Conservation (phyloP, 208 protist species). For the Leishmania amazonensis region DNA sequence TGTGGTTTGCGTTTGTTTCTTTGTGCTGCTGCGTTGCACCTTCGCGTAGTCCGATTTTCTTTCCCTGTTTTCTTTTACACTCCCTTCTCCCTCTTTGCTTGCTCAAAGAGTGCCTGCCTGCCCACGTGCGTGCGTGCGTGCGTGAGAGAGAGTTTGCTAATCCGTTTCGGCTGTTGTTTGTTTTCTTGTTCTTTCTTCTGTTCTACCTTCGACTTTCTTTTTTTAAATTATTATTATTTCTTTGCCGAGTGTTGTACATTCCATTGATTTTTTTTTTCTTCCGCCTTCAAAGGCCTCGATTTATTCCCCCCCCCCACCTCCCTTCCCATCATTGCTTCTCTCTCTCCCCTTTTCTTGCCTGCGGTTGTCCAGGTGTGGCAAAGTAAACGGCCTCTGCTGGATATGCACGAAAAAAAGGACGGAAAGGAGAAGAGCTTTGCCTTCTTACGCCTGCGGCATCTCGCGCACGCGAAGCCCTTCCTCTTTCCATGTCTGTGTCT, state of each 20-base stretch:
- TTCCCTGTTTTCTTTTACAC: background rate
- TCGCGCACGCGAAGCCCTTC: too few species aligned
- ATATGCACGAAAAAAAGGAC: background rate
- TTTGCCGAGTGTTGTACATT: background rate
- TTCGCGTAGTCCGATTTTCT: background rate
- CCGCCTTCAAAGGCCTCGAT: background rate
- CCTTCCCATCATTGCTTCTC: too few species aligned
- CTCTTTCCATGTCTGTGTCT: background rate
- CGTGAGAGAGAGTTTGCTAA: background rate
- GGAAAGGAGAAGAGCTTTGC: background rate
- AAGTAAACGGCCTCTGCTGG: background rate
- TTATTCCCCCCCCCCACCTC: background rate
- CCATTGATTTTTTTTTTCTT: background rate
- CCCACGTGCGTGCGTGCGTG: background rate
- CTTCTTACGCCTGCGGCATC: too few species aligned
- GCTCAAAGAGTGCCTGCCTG: too few species aligned
- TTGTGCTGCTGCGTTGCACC: background rate
- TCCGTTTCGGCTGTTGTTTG: background rate
- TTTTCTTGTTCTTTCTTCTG: conserved; percentile 13
- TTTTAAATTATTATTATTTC: too few species aligned
- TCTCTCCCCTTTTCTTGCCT: background rate
- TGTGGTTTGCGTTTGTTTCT: background rate
- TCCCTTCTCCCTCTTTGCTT: background rate
- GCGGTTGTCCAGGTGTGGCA: background rate
- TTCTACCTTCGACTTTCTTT: background rate